Percentiles rank a stretch among this genome's conserved stretches.
Conservation (phyloP, 805 yeast genomes). For the Metschnikowia peoriensis region DNA sequence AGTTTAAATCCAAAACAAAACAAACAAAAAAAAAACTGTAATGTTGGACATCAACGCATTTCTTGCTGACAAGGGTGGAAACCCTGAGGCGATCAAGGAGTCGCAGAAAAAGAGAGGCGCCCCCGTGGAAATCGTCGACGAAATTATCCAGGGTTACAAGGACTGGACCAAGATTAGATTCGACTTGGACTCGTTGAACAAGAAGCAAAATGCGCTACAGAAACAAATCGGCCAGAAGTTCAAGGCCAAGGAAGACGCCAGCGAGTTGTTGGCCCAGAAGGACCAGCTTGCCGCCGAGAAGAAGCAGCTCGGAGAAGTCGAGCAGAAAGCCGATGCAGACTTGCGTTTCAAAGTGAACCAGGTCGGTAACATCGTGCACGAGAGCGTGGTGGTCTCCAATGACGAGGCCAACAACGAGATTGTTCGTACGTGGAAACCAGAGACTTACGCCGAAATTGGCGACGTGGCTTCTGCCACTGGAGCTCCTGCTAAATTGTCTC, state of each 20-base stretch:
- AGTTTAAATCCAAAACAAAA: neutral
- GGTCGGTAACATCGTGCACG: conserved; percentile 94
- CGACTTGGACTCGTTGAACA: conserved; percentile 87
- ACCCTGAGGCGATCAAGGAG: conserved; percentile 81
- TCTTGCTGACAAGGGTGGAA: conserved; percentile 95
- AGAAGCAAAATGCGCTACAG: conserved; percentile 82
- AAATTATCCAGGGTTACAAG: conserved; percentile 86
- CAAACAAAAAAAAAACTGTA: neutral
- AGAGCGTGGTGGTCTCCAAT: conserved; percentile 79
- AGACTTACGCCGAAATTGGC: conserved; percentile 56
- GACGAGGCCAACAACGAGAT: conserved; percentile 91
- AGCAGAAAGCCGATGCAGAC: conserved; percentile 74
- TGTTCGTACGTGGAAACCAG: conserved; percentile 86
- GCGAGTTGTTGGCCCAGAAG: conserved; percentile 77
- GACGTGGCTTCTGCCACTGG: conserved; percentile 76
- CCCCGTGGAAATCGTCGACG: conserved; percentile 92
- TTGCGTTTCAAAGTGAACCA: conserved; percentile 79
- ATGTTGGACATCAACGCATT: conserved; percentile 94
- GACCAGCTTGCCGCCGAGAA: conserved; percentile 71
- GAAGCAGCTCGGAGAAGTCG: conserved; percentile 60
- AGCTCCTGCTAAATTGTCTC: conserved; percentile 76
- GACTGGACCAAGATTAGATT: conserved; percentile 83
- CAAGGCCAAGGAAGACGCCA: conserved; percentile 94
- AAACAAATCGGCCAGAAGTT: conserved; percentile 89
- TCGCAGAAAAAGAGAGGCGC: conserved; percentile 95